Evolutionary conservation across 192 early-diverging fungal species (phyloP).

Genomic region (Coemansia pectinata): DNA sequence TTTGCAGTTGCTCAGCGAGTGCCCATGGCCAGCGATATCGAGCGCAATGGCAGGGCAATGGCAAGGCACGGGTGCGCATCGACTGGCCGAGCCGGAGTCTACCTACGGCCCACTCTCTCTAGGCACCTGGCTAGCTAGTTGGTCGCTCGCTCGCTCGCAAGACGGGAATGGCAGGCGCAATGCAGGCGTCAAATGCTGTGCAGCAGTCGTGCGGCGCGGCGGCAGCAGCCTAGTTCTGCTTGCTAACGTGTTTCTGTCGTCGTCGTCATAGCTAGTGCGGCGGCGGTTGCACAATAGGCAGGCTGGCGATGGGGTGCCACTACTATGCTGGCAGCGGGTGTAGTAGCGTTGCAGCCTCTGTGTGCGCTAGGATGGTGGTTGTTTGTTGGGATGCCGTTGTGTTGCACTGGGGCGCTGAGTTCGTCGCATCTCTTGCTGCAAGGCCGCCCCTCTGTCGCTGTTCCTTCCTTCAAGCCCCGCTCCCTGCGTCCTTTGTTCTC

Average conservation of each 20-base stretch:
- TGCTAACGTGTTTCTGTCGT: conserved; percentile 3
- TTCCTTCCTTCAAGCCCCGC: neutral
- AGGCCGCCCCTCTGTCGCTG: neutral
- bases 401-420: neutral
- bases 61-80: neutral
- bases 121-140: neutral
- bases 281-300: neutral
- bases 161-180: conserved; percentile 2
- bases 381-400: neutral
- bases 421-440: neutral
- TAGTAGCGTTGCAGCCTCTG: neutral
- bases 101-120: neutral
- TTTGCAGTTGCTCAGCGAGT: neutral
- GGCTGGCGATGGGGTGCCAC: conserved; percentile 1
- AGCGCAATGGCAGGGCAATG: conserved; percentile 5
- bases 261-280: conserved; percentile 4
- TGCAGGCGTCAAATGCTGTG: neutral
- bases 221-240: neutral
- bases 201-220: neutral
- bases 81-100: neutral
- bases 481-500: conserved; percentile 6
- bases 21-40: neutral
- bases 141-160: neutral
- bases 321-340: neutral
- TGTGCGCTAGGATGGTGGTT: conserved; percentile 7